A percentile compares a stretch with the other conserved stretches of the same genome.
Conservation (phyloP, 2,329 filamentous ascomycete genomes). For the Penicillium sp. region DNA sequence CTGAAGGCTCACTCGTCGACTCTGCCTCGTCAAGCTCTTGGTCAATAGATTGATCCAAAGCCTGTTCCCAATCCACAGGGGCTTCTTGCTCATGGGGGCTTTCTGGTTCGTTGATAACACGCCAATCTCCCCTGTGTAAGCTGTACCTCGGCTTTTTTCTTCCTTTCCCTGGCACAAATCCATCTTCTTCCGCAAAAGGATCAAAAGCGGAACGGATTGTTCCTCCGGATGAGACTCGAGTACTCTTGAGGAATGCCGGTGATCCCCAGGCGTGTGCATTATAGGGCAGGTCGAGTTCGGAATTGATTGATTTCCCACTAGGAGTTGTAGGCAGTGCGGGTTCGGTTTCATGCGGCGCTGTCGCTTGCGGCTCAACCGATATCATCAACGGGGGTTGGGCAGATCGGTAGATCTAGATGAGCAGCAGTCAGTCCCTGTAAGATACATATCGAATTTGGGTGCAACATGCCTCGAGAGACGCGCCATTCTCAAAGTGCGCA, state of each 20-base stretch:
- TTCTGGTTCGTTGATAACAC: conserved; percentile 60
- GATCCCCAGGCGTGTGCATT: conserved; percentile 57
- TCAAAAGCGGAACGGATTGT: conserved; percentile 57
- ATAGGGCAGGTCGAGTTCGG: conserved; percentile 12
- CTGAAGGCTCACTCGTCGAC: background rate
- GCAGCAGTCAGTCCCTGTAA: conserved; percentile 1
- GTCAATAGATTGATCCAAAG: conserved; percentile 22
- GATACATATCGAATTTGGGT: background rate
- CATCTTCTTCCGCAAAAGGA: conserved; percentile 60
- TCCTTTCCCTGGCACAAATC: conserved; percentile 50
- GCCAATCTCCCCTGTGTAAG: conserved; percentile 61
- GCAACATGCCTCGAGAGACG: conserved; percentile 31
- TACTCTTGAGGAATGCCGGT: conserved; percentile 68
- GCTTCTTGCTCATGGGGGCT: conserved; percentile 53
- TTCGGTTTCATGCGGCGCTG: conserved; percentile 19
- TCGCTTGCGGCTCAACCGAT: conserved; percentile 44
- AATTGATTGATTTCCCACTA: conserved; percentile 12
- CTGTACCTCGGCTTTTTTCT: conserved; percentile 64
- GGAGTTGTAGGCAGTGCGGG: conserved; percentile 21
- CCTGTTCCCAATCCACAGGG: conserved; percentile 24
- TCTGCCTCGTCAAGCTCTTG: conserved; percentile 18
- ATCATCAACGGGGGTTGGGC: conserved; percentile 31
- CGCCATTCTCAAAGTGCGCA: conserved; percentile 39
- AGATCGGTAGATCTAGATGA: conserved; percentile 21
- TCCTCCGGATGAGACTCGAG: conserved; percentile 60